phyloP scores from a whole-genome alignment of 805 yeast genomes.

The Wickerhamomyces tratensis region DNA sequence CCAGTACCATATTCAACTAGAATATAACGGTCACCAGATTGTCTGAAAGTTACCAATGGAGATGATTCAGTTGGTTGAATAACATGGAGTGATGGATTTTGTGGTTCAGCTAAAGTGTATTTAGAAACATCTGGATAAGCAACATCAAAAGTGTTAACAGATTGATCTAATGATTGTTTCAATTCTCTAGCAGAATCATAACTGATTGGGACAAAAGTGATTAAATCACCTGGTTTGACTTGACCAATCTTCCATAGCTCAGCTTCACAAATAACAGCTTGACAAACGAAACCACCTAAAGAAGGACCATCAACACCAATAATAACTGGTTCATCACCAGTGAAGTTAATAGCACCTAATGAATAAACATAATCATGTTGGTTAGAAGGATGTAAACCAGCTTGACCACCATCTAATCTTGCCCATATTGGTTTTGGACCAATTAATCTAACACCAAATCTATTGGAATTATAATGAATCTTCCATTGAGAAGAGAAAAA shows the following conservation, averaged over 20 bases:
- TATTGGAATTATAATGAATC: constrained; percentile 92
- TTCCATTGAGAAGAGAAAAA: constrained; percentile 82
- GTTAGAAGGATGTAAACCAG: constrained; percentile 97
- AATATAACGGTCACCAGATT: constrained; percentile 93
- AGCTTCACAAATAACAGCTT: constrained; percentile 90
- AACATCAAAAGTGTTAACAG: constrained; percentile 35
- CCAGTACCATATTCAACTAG: constrained; percentile 91
- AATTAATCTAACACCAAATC: constrained; percentile 89
- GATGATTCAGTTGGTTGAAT: constrained; percentile 36
- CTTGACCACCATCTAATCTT: constrained; percentile 93
- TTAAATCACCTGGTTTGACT: constrained; percentile 86
- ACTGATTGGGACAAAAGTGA: constrained; percentile 71
- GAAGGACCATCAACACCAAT: constrained; percentile 97
- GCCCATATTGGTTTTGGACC: constrained; percentile 99
- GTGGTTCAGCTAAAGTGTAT: constrained; percentile 32
- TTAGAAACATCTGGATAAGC: constrained; percentile 20
- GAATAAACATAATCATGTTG: constrained; percentile 97
- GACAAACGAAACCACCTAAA: constrained; percentile 94
- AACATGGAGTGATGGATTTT: constrained; percentile 61
- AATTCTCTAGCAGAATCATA: constrained; percentile 59
- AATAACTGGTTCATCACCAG: constrained; percentile 98
- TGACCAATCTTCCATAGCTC: constrained; percentile 99
- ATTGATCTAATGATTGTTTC: constrained; percentile 49
- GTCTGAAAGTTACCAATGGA: constrained; percentile 80
- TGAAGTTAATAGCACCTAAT: constrained; percentile 92